Evolutionary conservation across 148 eudicot species (phyloP).

Genomic region (Rhododendron simsii): DNA sequence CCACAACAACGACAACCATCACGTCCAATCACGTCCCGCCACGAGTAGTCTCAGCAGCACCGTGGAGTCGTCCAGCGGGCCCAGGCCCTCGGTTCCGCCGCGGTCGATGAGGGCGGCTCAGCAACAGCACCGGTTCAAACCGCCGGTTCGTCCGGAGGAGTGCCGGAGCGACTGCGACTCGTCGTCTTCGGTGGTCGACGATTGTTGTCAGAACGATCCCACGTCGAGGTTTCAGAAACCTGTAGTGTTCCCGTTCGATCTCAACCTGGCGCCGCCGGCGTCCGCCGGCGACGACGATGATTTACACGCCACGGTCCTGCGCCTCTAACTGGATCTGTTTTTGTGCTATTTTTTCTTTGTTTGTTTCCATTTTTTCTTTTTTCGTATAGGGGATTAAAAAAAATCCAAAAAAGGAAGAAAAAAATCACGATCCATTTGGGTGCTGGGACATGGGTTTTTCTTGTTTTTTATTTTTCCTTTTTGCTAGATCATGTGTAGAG

Average conservation of each 20-base stretch:
- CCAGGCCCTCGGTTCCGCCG: constrained; percentile 24
- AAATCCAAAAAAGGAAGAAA: not conserved
- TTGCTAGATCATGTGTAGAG: constrained; percentile 10
- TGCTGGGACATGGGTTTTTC: not conserved
- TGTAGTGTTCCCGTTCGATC: constrained; percentile 40
- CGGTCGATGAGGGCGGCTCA: not conserved
- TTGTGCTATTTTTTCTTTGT: not conserved
- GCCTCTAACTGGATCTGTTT: constrained; percentile 19
- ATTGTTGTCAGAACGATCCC: constrained; percentile 21
- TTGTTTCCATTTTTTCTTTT: not conserved
- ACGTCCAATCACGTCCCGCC: constrained; percentile 17
- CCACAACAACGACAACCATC: not conserved
- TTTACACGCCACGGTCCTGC: constrained; percentile 25
- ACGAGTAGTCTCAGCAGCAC: constrained; percentile 60
- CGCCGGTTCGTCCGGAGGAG: constrained; percentile 31
- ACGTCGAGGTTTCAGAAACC: constrained; percentile 21
- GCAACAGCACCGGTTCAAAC: constrained; percentile 1
- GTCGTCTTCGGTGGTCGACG: constrained; percentile 57
- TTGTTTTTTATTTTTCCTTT: not conserved
- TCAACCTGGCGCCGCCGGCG: constrained; percentile 33
- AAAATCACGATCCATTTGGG: constrained; percentile 1
- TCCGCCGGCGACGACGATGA: constrained; percentile 26
- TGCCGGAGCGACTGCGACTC: constrained; percentile 62
- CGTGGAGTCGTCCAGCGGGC: constrained; percentile 60
- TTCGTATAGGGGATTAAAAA: not conserved